Evolutionary conservation across 2,329 filamentous ascomycete genomes (phyloP), one percentile per base, ranked within the genome.

Genomic region (Coniella lustricola): DNA sequence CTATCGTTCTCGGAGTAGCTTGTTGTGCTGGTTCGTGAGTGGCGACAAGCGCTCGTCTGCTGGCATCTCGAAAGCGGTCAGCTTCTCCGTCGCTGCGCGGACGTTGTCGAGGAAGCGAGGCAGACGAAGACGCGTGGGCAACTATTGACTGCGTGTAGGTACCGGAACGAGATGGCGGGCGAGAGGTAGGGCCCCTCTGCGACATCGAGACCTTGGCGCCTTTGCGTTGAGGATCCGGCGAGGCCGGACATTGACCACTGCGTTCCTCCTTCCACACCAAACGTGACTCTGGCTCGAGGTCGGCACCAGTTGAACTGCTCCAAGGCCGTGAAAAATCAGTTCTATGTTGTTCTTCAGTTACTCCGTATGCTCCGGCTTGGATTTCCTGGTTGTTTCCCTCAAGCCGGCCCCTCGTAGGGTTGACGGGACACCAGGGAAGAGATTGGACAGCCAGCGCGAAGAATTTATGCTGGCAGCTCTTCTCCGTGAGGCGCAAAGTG

Each of bases 131-230:
- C 32, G 59, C 56, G 32, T 55, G 59, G 17, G 56, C 57, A 55
- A 64, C 64, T 61, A 62, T 61, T 53, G 65, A 57, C 53, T 73
- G 67, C 48, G 72, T 73, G 58, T 64, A 68, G 55, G 71, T 69
- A 55, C 68, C 65, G 58, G 66, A 70, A 62, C 69, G 74, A 67
- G 76, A 75, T 64, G 70, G 66, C 72, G 76, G 72, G 64, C 67
- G 72, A 75, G 75, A 69, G 67, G 69, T 71, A 73, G 73, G 66
- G 60, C 71, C 74, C 70, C 72, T 75, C 72, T 80, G 76, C 70
- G 78, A 81, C 80, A 83, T 83, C 71, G 77, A 75, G 71, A 69
- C 69, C 74, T 73, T 72, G 67, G 77, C 76, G 72, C 76, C 75
- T 73, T 66, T 69, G 65, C 67, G 65, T 67, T 67, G 67, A 63